Conservation (phyloP, 208 protist genomes). For the Sergeia podlipaevii region DNA sequence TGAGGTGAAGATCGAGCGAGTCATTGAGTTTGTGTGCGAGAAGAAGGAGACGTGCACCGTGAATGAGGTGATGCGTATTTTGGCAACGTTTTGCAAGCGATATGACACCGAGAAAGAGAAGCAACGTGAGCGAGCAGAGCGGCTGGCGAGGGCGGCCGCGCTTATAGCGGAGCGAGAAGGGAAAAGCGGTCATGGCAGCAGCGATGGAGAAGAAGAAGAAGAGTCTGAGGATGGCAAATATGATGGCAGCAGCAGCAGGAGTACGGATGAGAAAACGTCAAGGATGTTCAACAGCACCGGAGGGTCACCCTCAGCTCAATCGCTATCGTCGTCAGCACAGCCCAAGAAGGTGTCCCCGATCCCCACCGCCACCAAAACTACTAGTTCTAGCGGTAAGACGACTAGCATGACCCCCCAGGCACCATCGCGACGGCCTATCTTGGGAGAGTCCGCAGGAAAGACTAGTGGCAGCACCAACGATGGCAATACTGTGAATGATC, state of each 20-base stretch:
- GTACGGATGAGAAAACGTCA: conserved; percentile 1
- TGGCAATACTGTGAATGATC: no score
- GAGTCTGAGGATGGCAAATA: not conserved
- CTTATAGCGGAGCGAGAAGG: no score
- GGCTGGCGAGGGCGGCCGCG: not conserved
- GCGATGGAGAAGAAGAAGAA: not conserved
- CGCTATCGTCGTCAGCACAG: no score
- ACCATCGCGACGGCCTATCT: no score
- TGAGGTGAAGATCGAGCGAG: conserved; percentile 30
- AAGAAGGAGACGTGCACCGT: conserved; percentile 37
- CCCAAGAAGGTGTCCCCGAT: no score
- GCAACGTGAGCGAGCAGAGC: conserved; percentile 12
- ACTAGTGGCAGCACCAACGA: no score
- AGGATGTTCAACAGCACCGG: not conserved
- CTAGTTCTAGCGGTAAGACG: no score
- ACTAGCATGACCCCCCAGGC: no score
- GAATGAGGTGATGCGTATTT: conserved; percentile 47
- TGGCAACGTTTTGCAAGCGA: conserved; percentile 57
- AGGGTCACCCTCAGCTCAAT: no score
- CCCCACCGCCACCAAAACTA: no score
- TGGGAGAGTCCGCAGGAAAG: no score
- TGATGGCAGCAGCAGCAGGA: conserved; percentile 11
- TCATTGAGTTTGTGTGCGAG: conserved; percentile 61
- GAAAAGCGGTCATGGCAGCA: not conserved
- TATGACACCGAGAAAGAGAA: conserved; percentile 31